A percentile compares a stretch with the other conserved stretches of the same genome.
Evolutionary conservation across 768 basidiomycete species (phyloP).

Genomic region (Arthromyces matolae): DNA sequence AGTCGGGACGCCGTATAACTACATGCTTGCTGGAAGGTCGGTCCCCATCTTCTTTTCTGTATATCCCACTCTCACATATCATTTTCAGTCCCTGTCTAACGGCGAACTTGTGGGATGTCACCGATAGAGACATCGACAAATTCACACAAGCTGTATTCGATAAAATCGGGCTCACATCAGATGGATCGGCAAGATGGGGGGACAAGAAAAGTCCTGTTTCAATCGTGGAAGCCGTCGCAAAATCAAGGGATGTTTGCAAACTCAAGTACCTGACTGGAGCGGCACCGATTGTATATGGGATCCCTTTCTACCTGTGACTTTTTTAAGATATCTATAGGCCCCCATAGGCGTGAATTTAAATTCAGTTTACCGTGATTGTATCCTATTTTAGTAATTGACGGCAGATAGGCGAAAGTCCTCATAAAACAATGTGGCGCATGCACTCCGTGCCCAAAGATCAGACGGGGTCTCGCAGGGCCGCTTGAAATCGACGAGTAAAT

Average conservation of each 20-base stretch:
- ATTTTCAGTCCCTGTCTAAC: slow-evolving; percentile 77
- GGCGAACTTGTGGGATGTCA: slow-evolving; percentile 98
- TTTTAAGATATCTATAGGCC: background rate
- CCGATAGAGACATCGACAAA: slow-evolving; percentile 95
- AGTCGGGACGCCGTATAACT: slow-evolving; percentile 87
- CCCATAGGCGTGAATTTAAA: no score
- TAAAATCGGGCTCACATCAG: slow-evolving; percentile 50
- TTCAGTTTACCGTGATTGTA: no score
- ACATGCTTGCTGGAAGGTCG: slow-evolving; percentile 97
- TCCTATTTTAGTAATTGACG: no score
- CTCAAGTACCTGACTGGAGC: slow-evolving; percentile 93
- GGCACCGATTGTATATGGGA: slow-evolving; percentile 91
- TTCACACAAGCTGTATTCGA: slow-evolving; percentile 83
- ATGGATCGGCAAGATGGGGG: slow-evolving; percentile 23
- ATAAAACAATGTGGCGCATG: no score
- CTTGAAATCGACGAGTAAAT: no score
- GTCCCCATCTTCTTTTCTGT: slow-evolving; percentile 24
- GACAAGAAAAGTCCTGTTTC: slow-evolving; percentile 32
- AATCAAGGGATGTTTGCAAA: slow-evolving; percentile 79
- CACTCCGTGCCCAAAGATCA: background rate
- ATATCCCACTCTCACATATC: background rate
- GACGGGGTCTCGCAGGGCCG: background rate
- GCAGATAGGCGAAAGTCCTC: no score
- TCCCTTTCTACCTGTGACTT: slow-evolving; percentile 79
- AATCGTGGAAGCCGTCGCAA: slow-evolving; percentile 73